A percentile compares a stretch with the other conserved stretches of the same genome.
These are phyloP conservation scores for Lepiota brunneoincarnata DNA, from an alignment of 768 basidiomycete species.

Conservation along the genomic window DNA sequence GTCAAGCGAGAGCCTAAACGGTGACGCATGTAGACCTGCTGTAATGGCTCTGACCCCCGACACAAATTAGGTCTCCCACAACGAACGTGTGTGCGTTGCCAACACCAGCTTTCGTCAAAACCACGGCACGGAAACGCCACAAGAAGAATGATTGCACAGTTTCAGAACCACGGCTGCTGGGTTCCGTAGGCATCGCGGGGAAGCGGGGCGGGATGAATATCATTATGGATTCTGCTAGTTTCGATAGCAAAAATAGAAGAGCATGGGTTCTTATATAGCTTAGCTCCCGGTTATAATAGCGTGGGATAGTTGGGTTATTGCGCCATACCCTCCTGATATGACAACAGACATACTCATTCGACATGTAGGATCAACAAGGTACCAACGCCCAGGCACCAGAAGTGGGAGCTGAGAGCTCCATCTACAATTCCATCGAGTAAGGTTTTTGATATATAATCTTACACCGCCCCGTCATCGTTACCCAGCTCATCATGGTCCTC, in stretches of 20 bases:
- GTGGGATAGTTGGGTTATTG: neutral
- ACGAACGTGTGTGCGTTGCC: too few relatives aligned
- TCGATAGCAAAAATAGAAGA: conserved; percentile 4
- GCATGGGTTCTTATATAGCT: neutral
- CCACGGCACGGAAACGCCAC: too few relatives aligned
- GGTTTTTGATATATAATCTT: neutral
- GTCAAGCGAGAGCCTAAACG: too few relatives aligned
- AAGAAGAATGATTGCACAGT: too few relatives aligned
- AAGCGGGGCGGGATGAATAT: too few relatives aligned
- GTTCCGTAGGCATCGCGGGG: too few relatives aligned
- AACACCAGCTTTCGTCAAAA: too few relatives aligned
- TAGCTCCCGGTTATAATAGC: neutral
- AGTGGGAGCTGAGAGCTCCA: neutral
- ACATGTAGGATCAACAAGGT: neutral
- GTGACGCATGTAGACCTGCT: too few relatives aligned
- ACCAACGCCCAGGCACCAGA: neutral
- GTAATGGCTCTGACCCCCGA: too few relatives aligned
- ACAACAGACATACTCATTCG: neutral
- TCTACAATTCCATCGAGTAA: neutral
- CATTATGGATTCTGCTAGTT: too few relatives aligned
- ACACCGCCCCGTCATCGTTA: neutral
- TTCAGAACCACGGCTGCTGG: too few relatives aligned
- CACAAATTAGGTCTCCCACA: too few relatives aligned
- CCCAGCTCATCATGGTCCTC: conserved; percentile 17
- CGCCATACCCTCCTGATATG: conserved; percentile 8